These are phyloP conservation scores for Fusarium heterosporum DNA, from an alignment of 2,329 filamentous ascomycete species.

Conservation along the genomic window DNA sequence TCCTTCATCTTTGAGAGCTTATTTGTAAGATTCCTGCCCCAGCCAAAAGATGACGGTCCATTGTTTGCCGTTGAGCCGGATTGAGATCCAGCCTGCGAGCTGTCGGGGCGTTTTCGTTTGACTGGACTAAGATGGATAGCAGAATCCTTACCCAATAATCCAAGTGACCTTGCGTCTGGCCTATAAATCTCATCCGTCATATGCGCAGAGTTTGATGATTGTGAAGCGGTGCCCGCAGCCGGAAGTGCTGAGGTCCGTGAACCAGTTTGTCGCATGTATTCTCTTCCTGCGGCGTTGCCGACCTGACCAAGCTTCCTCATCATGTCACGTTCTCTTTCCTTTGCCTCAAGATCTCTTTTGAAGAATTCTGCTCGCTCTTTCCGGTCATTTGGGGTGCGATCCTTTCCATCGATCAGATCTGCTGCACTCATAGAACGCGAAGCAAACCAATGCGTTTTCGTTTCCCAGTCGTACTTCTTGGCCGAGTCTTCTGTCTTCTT, in stretches of 20 bases:
- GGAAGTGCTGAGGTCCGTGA: slow-evolving; percentile 22
- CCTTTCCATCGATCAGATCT: slow-evolving; percentile 73
- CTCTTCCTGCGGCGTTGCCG: slow-evolving; percentile 74
- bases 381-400: slow-evolving; percentile 66
- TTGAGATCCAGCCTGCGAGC: slow-evolving; percentile 54
- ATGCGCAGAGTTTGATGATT: slow-evolving; percentile 36
- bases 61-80: slow-evolving; percentile 47
- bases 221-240: slow-evolving; percentile 24
- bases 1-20: slow-evolving; percentile 73
- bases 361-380: slow-evolving; percentile 74
- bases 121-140: slow-evolving; percentile 68
- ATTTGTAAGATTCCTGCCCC: slow-evolving; percentile 66
- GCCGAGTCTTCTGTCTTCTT: slow-evolving; percentile 34
- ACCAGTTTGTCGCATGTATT: slow-evolving; percentile 71
- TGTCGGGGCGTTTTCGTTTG: slow-evolving; percentile 70
- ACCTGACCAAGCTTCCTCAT: slow-evolving; percentile 73
- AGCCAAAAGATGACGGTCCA: slow-evolving; percentile 59
- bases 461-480: slow-evolving; percentile 66
- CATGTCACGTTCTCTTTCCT: slow-evolving; percentile 79
- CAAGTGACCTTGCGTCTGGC: slow-evolving; percentile 57
- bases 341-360: slow-evolving; percentile 71
- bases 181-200: slow-evolving; percentile 48
- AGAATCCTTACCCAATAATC: slow-evolving; percentile 52
- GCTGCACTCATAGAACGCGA: slow-evolving; percentile 65
- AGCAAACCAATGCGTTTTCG: slow-evolving; percentile 69